A percentile compares a stretch with the other conserved stretches of the same genome.
Conservation (phyloP, 2,329 filamentous ascomycete genomes). For the Botryotinia globosa region DNA sequence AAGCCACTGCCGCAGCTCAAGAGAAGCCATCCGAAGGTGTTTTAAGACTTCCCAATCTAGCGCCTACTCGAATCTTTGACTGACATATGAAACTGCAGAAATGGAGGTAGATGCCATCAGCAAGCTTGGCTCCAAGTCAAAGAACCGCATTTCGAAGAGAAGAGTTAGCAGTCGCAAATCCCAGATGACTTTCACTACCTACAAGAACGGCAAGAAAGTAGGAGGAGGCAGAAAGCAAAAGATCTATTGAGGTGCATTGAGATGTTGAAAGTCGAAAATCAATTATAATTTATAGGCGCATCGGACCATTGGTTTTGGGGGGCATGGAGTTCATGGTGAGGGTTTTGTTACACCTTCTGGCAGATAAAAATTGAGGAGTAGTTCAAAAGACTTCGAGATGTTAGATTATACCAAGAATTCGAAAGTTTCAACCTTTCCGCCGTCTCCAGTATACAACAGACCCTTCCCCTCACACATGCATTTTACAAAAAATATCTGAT, state of each 20-base stretch:
- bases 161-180: slow-evolving; percentile 48
- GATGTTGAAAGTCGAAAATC: neutral
- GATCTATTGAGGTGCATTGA: slow-evolving; percentile 3
- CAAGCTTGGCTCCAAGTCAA: slow-evolving; percentile 43
- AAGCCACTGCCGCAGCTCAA: slow-evolving; percentile 22
- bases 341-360: neutral
- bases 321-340: slow-evolving; percentile 21
- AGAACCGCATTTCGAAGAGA: slow-evolving; percentile 57
- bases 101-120: slow-evolving; percentile 57
- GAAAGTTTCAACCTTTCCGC: neutral
- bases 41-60: neutral
- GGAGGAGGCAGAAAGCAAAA: slow-evolving; percentile 36
- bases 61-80: slow-evolving; percentile 14
- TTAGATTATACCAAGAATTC: slow-evolving; percentile 4
- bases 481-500: slow-evolving; percentile 1
- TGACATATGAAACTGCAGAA: slow-evolving; percentile 33
- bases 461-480: slow-evolving; percentile 6
- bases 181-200: slow-evolving; percentile 59
- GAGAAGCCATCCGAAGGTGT: slow-evolving; percentile 33
- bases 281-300: slow-evolving; percentile 10
- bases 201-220: slow-evolving; percentile 49
- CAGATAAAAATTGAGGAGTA: neutral
- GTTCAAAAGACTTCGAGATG: neutral
- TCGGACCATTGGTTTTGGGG: slow-evolving; percentile 4
- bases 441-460: neutral